These are phyloP conservation scores for Metschnikowia peoriensis DNA, from an alignment of 805 yeast species.

Conservation along the genomic window DNA sequence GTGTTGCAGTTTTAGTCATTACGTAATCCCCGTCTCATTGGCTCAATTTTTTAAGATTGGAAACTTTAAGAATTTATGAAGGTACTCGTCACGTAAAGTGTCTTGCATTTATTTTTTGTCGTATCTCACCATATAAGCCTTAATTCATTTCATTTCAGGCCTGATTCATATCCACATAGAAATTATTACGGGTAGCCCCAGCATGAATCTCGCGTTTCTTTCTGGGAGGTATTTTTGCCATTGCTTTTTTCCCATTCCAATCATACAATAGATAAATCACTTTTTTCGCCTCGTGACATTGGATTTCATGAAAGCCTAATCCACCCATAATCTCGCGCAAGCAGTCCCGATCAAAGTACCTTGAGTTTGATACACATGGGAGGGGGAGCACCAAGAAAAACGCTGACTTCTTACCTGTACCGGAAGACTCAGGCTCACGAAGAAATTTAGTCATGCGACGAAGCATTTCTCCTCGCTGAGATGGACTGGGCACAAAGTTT, in stretches of 20 bases:
- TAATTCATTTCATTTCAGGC: not conserved
- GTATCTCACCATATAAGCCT: too few species aligned
- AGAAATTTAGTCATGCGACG: constrained; percentile 56
- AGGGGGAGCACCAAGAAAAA: constrained; percentile 78
- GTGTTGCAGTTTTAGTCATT: not conserved
- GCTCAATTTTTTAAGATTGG: not conserved
- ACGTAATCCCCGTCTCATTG: not conserved
- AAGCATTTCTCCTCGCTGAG: constrained; percentile 76
- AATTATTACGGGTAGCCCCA: constrained; percentile 68
- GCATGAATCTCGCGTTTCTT: constrained; percentile 51
- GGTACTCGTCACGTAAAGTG: too few species aligned
- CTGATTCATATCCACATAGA: constrained; percentile 43
- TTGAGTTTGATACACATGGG: constrained; percentile 81
- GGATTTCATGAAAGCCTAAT: constrained; percentile 56
- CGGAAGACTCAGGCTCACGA: constrained; percentile 24
- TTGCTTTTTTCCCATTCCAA: constrained; percentile 37
- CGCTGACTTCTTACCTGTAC: not conserved
- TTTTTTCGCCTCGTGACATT: constrained; percentile 62
- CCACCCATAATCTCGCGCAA: constrained; percentile 46
- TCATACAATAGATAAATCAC: constrained; percentile 69
- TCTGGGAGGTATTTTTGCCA: constrained; percentile 1
- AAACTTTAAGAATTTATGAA: too few species aligned
- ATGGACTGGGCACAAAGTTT: constrained; percentile 79
- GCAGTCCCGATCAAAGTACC: constrained; percentile 58
- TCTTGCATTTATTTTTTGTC: too few species aligned